phyloP scores from a whole-genome alignment of 192 early-diverging fungal species.

The Coemansia furcata region DNA sequence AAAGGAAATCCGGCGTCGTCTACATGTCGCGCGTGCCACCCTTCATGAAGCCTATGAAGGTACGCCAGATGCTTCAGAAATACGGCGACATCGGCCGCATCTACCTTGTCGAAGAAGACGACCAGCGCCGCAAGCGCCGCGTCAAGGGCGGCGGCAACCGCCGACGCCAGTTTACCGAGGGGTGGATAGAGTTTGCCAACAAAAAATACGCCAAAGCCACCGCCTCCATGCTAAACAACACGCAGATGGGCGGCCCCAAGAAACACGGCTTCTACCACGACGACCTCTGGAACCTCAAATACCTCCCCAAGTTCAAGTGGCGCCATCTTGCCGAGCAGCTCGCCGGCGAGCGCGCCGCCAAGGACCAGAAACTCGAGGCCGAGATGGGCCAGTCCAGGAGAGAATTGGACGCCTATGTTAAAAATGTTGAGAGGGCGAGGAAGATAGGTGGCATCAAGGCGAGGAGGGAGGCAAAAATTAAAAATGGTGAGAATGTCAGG shows the following conservation, averaged over 20 bases:
- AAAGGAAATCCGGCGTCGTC: constrained; percentile 72
- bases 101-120: constrained; percentile 85
- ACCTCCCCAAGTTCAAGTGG: constrained; percentile 97
- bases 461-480: constrained; percentile 53
- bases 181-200: constrained; percentile 96
- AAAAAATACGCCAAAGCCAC: constrained; percentile 83
- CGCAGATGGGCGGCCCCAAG: constrained; percentile 76
- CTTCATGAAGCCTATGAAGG: constrained; percentile 84
- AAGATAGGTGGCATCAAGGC: constrained; percentile 79
- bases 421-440: constrained; percentile 85
- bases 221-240: constrained; percentile 76
- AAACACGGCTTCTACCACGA: constrained; percentile 85
- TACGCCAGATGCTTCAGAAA: constrained; percentile 71
- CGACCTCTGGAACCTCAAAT: constrained; percentile 97
- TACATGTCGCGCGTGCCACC: constrained; percentile 92
- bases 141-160: constrained; percentile 86
- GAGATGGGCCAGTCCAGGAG: constrained; percentile 83
- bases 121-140: constrained; percentile 65
- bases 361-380: constrained; percentile 75
- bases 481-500: constrained; percentile 40
- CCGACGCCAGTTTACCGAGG: constrained; percentile 85
- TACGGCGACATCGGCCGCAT: constrained; percentile 81
- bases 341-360: constrained; percentile 69
- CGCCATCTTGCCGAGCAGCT: constrained; percentile 90
- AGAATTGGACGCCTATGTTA: constrained; percentile 84